Evolutionary conservation across 768 basidiomycete genomes (phyloP), one percentile per base, ranked within the genome.

Genomic region (Podaxis mareebaensis): DNA sequence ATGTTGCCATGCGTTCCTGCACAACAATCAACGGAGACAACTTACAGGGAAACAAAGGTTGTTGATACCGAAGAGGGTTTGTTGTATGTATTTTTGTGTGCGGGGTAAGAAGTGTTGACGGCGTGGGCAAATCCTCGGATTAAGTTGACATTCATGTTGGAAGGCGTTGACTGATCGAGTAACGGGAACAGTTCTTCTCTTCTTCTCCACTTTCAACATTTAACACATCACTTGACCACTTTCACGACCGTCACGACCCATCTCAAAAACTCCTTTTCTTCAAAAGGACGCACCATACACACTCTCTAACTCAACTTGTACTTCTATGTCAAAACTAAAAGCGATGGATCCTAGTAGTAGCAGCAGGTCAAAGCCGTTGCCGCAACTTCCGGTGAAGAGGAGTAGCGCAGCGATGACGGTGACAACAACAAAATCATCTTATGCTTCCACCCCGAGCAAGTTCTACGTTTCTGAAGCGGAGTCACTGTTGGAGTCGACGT

Each of bases 101-200:
- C 49, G 49, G 49, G 49, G 49, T 13, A 51, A 51, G 24, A 51
- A 12, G 4, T 24, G 49, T 51, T 51, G 49, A 51, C 26, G 20
- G 54, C 61, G 55, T 63, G 61, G 61, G 61, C 61, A 63, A 63
- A 62, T 30, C 26, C 5, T 44, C 52, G 22, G 42, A 48, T 39
- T 24, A 49, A 39, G 44, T 63, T 49, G 46, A 63, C 48, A 12
- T 51, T 22, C 24, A 51, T 24, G n/a, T 20, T 44, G 33, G 33
- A 33, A 33, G 10, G 33, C 33, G 33, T 46, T 17, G 44, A 46
- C 44, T 46, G 44, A 46, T 46, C n/a, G 7, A 46, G 44, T 46
- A 46, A 46, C 49, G n/a, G 4, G 42, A 26, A 24, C 49, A 51
- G 20, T n/a, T 20, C 38, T 40, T 22, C 13, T 11, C 13, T 39